Conservation (phyloP, 345 rosid genomes). For the Geranium brycei region DNA sequence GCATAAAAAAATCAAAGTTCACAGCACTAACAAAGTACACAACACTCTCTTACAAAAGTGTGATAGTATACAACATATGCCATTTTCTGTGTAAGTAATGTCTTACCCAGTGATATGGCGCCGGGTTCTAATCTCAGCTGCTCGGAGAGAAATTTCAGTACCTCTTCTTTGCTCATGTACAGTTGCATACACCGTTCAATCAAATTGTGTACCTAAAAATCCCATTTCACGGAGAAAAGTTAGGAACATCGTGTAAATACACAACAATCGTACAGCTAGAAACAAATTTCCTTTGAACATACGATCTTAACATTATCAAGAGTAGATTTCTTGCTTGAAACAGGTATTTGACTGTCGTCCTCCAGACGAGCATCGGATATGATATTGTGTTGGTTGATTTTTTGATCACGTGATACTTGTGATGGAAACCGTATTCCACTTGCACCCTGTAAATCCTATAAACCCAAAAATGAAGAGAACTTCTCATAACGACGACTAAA, state of each 20-base stretch:
- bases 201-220: conserved; percentile 37
- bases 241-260: neutral
- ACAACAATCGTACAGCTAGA: neutral
- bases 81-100: neutral
- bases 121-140: conserved; percentile 32
- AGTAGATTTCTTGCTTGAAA: neutral
- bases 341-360: neutral
- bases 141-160: conserved; percentile 25
- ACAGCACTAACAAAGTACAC: too few species aligned
- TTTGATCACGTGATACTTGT: neutral
- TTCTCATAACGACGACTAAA: neutral
- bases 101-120: conserved; percentile 30
- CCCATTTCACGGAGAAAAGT: neutral
- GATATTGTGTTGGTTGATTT: neutral
- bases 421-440: neutral
- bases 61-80: too few species aligned
- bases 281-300: neutral
- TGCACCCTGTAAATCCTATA: neutral
- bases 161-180: conserved; percentile 45
- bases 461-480: neutral
- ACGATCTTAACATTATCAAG: neutral
- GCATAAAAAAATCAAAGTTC: too few species aligned
- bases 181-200: conserved; percentile 47
- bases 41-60: too few species aligned
- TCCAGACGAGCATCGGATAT: neutral